These are phyloP conservation scores for Phytophthora chlamydospora DNA, from an alignment of 352 stramenopile species.

Conservation along the genomic window DNA sequence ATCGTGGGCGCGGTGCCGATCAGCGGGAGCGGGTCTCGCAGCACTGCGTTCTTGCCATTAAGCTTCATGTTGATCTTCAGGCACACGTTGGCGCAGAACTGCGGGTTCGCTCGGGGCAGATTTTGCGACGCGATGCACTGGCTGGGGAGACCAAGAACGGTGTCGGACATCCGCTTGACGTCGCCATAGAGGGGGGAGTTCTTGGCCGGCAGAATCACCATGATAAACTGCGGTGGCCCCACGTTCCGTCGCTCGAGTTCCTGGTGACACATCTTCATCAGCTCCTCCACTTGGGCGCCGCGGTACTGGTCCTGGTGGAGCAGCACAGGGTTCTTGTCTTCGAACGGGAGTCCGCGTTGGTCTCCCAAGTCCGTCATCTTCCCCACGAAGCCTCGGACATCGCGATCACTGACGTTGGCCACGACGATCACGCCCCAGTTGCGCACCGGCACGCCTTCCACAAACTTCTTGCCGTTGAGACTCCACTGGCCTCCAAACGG, in stretches of 20 bases:
- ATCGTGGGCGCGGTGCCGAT: slow-evolving; percentile 62
- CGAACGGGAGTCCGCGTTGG: slow-evolving; percentile 44
- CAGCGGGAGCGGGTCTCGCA: slow-evolving; percentile 51
- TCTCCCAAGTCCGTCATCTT: slow-evolving; percentile 37
- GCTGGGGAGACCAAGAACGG: slow-evolving; percentile 65
- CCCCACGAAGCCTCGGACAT: slow-evolving; percentile 46
- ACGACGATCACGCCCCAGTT: slow-evolving; percentile 67
- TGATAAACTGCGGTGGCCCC: slow-evolving; percentile 48
- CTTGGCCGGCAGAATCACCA: slow-evolving; percentile 55
- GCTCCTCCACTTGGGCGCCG: slow-evolving; percentile 49
- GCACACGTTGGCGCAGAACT: slow-evolving; percentile 70
- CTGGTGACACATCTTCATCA: slow-evolving; percentile 59
- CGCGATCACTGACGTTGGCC: slow-evolving; percentile 30
- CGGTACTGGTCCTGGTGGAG: slow-evolving; percentile 37
- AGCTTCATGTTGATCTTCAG: slow-evolving; percentile 84
- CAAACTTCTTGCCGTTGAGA: slow-evolving; percentile 70
- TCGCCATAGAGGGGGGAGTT: slow-evolving; percentile 48
- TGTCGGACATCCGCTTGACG: slow-evolving; percentile 76
- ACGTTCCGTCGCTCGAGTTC: slow-evolving; percentile 28
- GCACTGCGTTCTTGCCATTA: slow-evolving; percentile 62
- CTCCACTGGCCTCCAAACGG: slow-evolving; percentile 74
- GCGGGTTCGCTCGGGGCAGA: slow-evolving; percentile 40
- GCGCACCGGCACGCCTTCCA: slow-evolving; percentile 41
- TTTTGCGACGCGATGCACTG: slow-evolving; percentile 67
- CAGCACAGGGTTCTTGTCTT: slow-evolving; percentile 39